Evolutionary conservation across 768 basidiomycete genomes (phyloP), one percentile per base, ranked within the genome.

Genomic region (Clitopilus hobsonii): DNA sequence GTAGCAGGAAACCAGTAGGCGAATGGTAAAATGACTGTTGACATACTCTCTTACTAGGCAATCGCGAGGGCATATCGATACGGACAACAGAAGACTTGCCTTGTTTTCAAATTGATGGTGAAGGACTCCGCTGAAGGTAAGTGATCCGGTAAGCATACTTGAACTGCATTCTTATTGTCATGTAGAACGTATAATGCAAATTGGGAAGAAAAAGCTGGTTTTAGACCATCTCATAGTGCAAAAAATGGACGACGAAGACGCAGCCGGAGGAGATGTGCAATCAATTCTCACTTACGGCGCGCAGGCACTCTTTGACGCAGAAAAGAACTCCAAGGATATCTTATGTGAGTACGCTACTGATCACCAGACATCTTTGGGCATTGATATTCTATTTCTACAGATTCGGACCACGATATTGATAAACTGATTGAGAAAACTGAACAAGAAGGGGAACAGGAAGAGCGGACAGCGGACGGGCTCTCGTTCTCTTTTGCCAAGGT

Each of bases 21-120:
- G 6, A 26, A 18, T 18, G 27, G 11, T 11, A 22, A 22, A 25
- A 13, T 29, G 25, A 18, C 20, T 38, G n/a, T 36, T 48, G 41
- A 25, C 53, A 56, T 38, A 59, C 45, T 23, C 18, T 49, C 52
- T 14, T 57, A 57, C 2, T 63, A 98, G 88, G 97, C 97, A 28
- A 98, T 99, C 55, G 87, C 95, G 20, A 86, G 97, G 51, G 85
- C 94, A 23, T 93, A 98, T 74, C 84, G 97, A 53, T 98, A 88
- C 65, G 97, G 97, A 1, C 97, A 98, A 71, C 83, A 84, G 71
- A 98, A 97, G 65, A 92, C 91, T 5, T 94, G 94, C 57, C 77
- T 96, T 41, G 94, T 96, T 23, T 96, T 98, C 78, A 98, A 96
- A 66, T 71, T 99, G 38, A 94, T 98, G 91, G 84, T 93, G 53